A percentile compares a stretch with the other conserved stretches of the same genome.
Conservation (phyloP, 169 alveolate genomes). For the Neospora caninum region DNA sequence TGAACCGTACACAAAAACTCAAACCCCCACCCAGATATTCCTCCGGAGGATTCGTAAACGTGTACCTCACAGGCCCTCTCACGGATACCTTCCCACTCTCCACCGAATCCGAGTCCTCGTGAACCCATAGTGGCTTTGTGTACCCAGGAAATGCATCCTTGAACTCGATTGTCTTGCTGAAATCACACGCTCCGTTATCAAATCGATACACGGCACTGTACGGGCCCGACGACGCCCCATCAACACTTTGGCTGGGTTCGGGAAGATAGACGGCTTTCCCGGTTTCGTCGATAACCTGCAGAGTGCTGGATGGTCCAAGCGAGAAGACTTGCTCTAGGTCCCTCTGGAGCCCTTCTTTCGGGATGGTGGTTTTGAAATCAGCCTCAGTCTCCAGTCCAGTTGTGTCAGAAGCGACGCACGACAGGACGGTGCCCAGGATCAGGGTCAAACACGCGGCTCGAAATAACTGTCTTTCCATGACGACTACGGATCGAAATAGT, state of each 20-base stretch:
- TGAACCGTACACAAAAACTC: slow-evolving; percentile 10
- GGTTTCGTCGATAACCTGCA: not conserved
- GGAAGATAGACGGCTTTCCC: not conserved
- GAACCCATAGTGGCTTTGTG: not conserved
- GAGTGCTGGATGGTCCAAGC: not conserved
- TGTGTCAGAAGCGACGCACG: not conserved
- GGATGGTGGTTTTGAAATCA: not conserved
- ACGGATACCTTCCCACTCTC: not conserved
- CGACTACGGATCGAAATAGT: too few relatives aligned
- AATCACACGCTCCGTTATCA: slow-evolving; percentile 1
- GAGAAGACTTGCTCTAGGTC: not conserved
- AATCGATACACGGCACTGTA: not conserved
- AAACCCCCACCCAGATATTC: not conserved
- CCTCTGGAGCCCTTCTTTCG: not conserved
- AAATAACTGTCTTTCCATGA: too few relatives aligned
- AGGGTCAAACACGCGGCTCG: not conserved
- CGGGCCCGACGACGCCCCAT: not conserved
- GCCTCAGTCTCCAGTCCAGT: not conserved
- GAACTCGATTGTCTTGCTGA: not conserved
- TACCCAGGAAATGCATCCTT: not conserved
- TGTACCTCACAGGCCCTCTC: not conserved
- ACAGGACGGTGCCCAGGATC: not conserved
- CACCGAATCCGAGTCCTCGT: not conserved
- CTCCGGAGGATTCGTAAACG: not conserved
- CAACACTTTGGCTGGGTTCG: not conserved